Evolutionary conservation across 208 protist species (phyloP).

Genomic region (Crithidia fasciculata): DNA sequence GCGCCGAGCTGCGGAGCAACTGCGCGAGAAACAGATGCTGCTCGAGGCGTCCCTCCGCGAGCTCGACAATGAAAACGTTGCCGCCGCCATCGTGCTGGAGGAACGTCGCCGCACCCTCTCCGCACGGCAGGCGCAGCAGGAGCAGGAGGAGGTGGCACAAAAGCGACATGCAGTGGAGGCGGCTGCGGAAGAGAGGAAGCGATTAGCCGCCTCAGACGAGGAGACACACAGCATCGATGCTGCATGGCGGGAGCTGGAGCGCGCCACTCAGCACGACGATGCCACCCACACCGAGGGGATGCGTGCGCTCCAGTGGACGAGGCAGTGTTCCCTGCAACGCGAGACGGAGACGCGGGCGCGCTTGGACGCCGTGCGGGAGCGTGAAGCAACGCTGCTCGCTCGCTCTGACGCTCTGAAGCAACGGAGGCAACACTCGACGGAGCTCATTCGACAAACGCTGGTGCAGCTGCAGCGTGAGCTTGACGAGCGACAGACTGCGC

Average conservation of each 20-base stretch:
- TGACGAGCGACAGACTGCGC: constrained; percentile 22
- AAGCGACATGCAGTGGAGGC: background rate
- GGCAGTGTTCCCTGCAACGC: constrained; percentile 24
- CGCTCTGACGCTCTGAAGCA: constrained; percentile 32
- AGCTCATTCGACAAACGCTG: constrained; percentile 33
- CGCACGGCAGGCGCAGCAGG: constrained; percentile 34
- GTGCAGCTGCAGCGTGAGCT: constrained; percentile 37
- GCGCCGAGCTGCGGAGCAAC: constrained; percentile 6
- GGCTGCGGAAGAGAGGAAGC: background rate
- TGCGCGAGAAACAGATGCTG: constrained; percentile 16
- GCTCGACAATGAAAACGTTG: constrained; percentile 46
- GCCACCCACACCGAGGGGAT: constrained; percentile 34
- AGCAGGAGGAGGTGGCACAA: constrained; percentile 23
- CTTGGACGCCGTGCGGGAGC: constrained; percentile 32
- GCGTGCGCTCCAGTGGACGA: constrained; percentile 28
- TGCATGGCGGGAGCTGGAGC: constrained; percentile 20
- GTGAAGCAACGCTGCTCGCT: constrained; percentile 29
- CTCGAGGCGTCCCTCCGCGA: constrained; percentile 47
- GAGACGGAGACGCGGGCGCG: constrained; percentile 27
- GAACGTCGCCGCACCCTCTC: constrained; percentile 25
- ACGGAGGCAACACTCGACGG: constrained; percentile 23
- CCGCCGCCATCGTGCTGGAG: constrained; percentile 16
- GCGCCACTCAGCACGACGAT: constrained; percentile 26
- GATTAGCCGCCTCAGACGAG: constrained; percentile 6
- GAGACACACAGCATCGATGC: constrained; percentile 16